phyloP scores from a whole-genome alignment of 371 early-diverging fungal genomes.

The Syncephalastrum racemosum region DNA sequence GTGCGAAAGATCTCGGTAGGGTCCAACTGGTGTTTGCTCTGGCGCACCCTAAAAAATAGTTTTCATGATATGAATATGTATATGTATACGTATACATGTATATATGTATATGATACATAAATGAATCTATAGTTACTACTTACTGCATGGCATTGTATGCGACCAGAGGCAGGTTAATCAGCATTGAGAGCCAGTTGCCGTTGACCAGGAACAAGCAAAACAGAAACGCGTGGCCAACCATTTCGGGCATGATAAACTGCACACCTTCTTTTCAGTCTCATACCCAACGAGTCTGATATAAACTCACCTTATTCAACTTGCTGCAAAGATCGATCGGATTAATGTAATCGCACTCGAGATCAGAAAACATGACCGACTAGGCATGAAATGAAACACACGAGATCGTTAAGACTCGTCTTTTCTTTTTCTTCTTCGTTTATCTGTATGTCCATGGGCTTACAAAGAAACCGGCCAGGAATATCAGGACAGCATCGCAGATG shows the following conservation, averaged over 20 bases:
- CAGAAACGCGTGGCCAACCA: constrained; percentile 74
- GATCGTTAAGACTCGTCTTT: too few species aligned
- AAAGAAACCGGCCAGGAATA: too few species aligned
- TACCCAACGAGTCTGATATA: neutral
- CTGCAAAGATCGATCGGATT: constrained; percentile 96
- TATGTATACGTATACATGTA: neutral
- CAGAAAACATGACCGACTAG: constrained; percentile 87
- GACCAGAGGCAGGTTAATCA: constrained; percentile 81
- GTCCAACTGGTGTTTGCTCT: constrained; percentile 26
- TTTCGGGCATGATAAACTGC: constrained; percentile 91
- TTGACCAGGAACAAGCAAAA: constrained; percentile 74
- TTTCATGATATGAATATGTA: constrained; percentile 1
- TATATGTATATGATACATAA: too few species aligned
- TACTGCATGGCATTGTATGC: constrained; percentile 82
- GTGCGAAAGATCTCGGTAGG: constrained; percentile 76
- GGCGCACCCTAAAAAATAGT: constrained; percentile 32
- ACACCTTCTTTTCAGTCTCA: neutral
- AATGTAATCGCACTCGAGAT: constrained; percentile 94
- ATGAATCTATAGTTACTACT: too few species aligned
- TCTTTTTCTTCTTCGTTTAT: neutral
- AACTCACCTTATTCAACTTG: constrained; percentile 82
- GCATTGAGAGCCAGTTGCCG: constrained; percentile 81
- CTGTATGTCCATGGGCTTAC: neutral
- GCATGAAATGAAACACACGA: constrained; percentile 7
- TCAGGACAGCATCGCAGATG: too few species aligned